Conservation (phyloP, 306 rosid genomes). For the Senna siamea region DNA sequence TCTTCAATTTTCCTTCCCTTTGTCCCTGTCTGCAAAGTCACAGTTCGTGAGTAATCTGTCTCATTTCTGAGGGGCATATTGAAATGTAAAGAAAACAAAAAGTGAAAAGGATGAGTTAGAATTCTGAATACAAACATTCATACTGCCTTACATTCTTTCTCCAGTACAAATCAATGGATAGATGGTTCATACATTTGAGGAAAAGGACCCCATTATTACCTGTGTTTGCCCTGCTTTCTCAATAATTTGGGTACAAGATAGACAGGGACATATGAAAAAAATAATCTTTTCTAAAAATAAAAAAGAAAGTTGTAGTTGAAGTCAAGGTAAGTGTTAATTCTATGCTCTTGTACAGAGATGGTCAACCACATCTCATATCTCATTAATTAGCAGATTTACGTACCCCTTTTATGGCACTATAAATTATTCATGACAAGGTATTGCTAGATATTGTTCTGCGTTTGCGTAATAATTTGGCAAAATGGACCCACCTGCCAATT, state of each 20-base stretch:
- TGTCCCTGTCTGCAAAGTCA: background rate
- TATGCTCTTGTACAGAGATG: background rate
- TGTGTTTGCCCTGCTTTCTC: background rate
- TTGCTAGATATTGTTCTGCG: background rate
- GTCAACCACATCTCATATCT: background rate
- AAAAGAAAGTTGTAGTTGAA: no score
- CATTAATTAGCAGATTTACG: background rate
- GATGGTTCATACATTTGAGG: background rate
- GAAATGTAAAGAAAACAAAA: no score
- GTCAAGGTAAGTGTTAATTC: background rate
- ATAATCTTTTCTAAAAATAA: background rate
- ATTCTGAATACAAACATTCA: no score
- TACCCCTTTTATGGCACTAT: constrained; percentile 1
- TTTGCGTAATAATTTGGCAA: background rate
- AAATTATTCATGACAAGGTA: background rate
- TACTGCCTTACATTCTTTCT: no score
- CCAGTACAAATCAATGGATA: no score
- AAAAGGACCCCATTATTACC: background rate
- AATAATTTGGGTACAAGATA: background rate
- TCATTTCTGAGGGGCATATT: no score
- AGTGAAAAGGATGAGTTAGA: no score
- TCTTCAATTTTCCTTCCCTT: background rate
- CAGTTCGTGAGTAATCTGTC: background rate
- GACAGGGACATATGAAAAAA: background rate
- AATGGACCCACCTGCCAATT: background rate